Evolutionary conservation across 2,329 filamentous ascomycete species (phyloP).

Genomic region (Fusarium globosum): DNA sequence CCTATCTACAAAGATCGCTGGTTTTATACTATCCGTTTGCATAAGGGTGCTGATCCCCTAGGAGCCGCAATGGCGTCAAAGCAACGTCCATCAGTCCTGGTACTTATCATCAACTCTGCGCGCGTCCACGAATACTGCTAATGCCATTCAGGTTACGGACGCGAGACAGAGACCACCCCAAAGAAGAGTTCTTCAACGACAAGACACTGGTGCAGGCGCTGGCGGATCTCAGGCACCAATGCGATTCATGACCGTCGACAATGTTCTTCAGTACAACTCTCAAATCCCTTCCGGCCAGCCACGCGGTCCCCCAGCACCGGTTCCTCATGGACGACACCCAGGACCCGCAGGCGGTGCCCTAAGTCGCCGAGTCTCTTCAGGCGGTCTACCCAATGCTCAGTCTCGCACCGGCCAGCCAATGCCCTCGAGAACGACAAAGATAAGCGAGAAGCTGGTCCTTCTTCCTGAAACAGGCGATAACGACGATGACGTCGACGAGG

Average conservation of each 20-base stretch:
- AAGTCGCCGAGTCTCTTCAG: constrained; percentile 47
- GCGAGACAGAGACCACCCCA: constrained; percentile 51
- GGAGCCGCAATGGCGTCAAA: constrained; percentile 58
- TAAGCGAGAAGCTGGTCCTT: constrained; percentile 96
- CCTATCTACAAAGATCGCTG: not conserved
- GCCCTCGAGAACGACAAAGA: constrained; percentile 89
- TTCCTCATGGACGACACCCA: constrained; percentile 46
- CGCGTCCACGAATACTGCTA: constrained; percentile 24
- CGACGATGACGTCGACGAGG: constrained; percentile 68
- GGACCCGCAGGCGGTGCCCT: constrained; percentile 26
- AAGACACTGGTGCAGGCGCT: constrained; percentile 47
- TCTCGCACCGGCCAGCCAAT: constrained; percentile 68
- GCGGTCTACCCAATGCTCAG: constrained; percentile 55
- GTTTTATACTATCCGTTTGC: not conserved
- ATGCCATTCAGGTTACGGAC: constrained; percentile 52
- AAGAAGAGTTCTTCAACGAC: constrained; percentile 49
- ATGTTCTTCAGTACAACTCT: constrained; percentile 91
- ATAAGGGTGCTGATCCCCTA: not conserved
- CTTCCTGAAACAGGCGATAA: constrained; percentile 82
- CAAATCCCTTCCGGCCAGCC: constrained; percentile 96
- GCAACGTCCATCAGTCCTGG: constrained; percentile 68
- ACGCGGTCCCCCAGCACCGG: constrained; percentile 71
- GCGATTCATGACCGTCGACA: constrained; percentile 90
- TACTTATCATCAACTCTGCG: constrained; percentile 50
- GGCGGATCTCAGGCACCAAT: constrained; percentile 59